These are phyloP conservation scores for Mytilinidion resinicola DNA, from an alignment of 495 filamentous ascomycete species.

Conservation along the genomic window DNA sequence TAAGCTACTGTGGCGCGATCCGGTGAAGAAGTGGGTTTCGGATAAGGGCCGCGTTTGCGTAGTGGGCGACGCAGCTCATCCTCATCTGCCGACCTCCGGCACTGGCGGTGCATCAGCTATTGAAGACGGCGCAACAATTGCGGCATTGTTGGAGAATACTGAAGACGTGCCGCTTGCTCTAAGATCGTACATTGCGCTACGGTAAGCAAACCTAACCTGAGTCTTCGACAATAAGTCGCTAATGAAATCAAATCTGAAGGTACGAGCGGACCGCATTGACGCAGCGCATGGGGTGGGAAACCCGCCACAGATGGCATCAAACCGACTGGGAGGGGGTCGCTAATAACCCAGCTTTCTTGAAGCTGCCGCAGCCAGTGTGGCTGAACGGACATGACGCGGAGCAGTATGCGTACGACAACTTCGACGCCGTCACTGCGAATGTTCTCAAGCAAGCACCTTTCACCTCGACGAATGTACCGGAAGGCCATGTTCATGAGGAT, in stretches of 20 bases:
- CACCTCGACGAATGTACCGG: background rate
- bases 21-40: conserved; percentile 59
- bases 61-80: conserved; percentile 66
- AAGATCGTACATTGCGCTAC: conserved; percentile 45
- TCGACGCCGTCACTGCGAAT: background rate
- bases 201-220: background rate
- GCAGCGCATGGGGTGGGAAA: conserved; percentile 54
- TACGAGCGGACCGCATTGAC: conserved; percentile 18
- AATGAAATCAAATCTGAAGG: conserved; percentile 40
- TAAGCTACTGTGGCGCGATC: conserved; percentile 67
- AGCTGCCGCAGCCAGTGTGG: conserved; percentile 51
- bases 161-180: conserved; percentile 46
- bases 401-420: conserved; percentile 46
- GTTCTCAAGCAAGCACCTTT: background rate
- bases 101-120: conserved; percentile 68
- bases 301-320: conserved; percentile 57
- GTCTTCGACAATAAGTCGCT: too few species aligned
- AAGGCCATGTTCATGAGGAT: background rate
- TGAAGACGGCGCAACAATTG: conserved; percentile 64
- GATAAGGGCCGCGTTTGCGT: conserved; percentile 52
- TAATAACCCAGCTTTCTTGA: conserved; percentile 47
- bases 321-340: conserved; percentile 51
- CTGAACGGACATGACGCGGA: conserved; percentile 52
- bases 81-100: conserved; percentile 65
- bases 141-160: conserved; percentile 52